A percentile compares a stretch with the other conserved stretches of the same genome.
phyloP scores from a whole-genome alignment of 2,329 filamentous ascomycete species.

The Kalmusia sp. region DNA sequence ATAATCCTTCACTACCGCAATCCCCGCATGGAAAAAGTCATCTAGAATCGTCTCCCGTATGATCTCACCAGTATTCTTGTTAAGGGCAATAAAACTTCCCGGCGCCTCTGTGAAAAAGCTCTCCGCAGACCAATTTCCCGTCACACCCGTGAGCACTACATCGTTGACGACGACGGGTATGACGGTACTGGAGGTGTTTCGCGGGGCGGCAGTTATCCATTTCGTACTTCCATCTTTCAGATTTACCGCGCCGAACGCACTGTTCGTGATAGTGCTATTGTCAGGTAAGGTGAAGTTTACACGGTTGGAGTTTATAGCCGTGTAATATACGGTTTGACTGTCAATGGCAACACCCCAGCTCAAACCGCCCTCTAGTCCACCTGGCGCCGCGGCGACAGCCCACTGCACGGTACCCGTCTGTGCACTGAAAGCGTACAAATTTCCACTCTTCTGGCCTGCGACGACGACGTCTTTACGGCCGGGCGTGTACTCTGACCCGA shows the following conservation, averaged over 20 bases:
- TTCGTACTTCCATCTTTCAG: constrained; percentile 6
- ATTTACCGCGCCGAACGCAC: constrained; percentile 5
- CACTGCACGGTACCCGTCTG: constrained; percentile 6
- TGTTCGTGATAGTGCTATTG: constrained; percentile 1
- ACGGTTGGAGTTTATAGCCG: constrained; percentile 8
- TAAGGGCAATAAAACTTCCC: constrained; percentile 2
- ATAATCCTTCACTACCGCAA: constrained; percentile 10
- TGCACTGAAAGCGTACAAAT: constrained; percentile 12
- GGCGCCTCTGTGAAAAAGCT: neutral
- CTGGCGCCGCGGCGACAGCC: constrained; percentile 5
- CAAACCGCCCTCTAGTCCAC: constrained; percentile 8
- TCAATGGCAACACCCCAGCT: constrained; percentile 12
- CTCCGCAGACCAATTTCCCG: neutral
- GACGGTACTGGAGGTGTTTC: constrained; percentile 2
- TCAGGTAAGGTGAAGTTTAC: constrained; percentile 5
- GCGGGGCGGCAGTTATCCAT: constrained; percentile 6
- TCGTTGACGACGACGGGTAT: constrained; percentile 9
- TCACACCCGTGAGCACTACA: constrained; percentile 7
- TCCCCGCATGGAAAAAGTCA: constrained; percentile 9
- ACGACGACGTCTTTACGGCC: constrained; percentile 7
- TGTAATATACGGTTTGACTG: constrained; percentile 9
- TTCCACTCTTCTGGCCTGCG: constrained; percentile 10
- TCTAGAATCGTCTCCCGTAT: constrained; percentile 4
- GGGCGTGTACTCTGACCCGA: constrained; percentile 5
- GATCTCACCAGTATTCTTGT: constrained; percentile 12